These are phyloP conservation scores for Ceratocystis cubensis DNA, from an alignment of 2,329 filamentous ascomycete genomes.

Conservation along the genomic window DNA sequence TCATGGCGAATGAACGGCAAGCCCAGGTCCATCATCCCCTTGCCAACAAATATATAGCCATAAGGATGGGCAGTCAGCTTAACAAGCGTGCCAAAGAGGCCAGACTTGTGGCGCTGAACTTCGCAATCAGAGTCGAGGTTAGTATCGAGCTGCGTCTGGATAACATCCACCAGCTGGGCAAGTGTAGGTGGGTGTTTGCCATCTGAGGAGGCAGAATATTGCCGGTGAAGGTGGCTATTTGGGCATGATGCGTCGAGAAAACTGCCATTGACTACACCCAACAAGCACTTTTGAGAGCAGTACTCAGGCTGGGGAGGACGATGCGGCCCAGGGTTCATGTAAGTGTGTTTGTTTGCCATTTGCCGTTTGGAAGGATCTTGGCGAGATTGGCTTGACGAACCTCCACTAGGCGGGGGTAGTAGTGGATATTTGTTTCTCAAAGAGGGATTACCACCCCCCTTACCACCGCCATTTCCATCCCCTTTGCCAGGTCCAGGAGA, in stretches of 20 bases:
- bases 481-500: not conserved
- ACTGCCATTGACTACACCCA: not conserved
- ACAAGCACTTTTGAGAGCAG: constrained; percentile 2
- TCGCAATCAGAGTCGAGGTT: not conserved
- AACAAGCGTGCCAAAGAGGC: not conserved
- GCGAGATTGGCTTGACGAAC: not conserved
- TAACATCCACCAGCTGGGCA: not conserved
- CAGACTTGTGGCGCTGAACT: not conserved
- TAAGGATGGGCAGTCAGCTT: constrained; percentile 7
- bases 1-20: not conserved
- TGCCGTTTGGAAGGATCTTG: not conserved
- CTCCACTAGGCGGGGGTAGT: not conserved
- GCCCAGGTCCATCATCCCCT: not conserved
- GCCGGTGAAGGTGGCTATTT: not conserved
- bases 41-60: constrained; percentile 7
- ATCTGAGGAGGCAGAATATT: too few species aligned
- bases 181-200: not conserved
- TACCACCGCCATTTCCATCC: not conserved
- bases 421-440: not conserved
- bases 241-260: not conserved
- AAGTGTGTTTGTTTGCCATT: not conserved
- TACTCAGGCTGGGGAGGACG: not conserved
- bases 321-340: not conserved
- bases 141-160: not conserved
- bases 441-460: too few species aligned